A percentile compares a stretch with the other conserved stretches of the same genome.
These are phyloP conservation scores for Maudiozyma turicensis DNA, from an alignment of 805 yeast genomes.

Conservation along the genomic window DNA sequence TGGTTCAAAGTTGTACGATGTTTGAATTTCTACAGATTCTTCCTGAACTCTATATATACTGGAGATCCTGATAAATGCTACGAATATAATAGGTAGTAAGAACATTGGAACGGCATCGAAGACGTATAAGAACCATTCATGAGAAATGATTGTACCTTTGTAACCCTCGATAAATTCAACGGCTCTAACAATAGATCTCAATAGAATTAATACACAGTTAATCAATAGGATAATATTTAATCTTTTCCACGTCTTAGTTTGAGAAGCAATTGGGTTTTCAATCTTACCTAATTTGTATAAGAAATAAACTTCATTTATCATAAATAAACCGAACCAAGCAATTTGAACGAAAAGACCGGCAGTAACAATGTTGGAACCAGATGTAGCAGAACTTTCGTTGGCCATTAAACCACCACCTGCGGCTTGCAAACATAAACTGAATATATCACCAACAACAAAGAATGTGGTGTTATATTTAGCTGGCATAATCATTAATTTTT, in stretches of 20 bases:
- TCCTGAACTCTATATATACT: slow-evolving; percentile 12
- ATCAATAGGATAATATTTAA: slow-evolving; percentile 10
- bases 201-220: slow-evolving; percentile 16
- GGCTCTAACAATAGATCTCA: slow-evolving; percentile 27
- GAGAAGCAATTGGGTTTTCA: slow-evolving; percentile 1
- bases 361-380: slow-evolving; percentile 20
- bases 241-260: slow-evolving; percentile 9
- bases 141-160: slow-evolving; percentile 19
- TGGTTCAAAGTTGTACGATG: not conserved
- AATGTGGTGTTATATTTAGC: slow-evolving; percentile 18
- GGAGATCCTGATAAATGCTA: slow-evolving; percentile 5
- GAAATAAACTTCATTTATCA: slow-evolving; percentile 14
- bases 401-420: slow-evolving; percentile 27
- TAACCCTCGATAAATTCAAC: slow-evolving; percentile 27
- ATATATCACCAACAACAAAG: slow-evolving; percentile 28
- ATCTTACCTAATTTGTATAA: slow-evolving; percentile 5
- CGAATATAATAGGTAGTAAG: slow-evolving; percentile 7
- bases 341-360: slow-evolving; percentile 30
- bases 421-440: slow-evolving; percentile 25
- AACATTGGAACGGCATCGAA: slow-evolving; percentile 27
- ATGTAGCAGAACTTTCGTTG: not conserved
- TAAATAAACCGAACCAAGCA: slow-evolving; percentile 24
- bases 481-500: slow-evolving; percentile 13
- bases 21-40: slow-evolving; percentile 10
- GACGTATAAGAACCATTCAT: slow-evolving; percentile 23